A percentile compares a stretch with the other conserved stretches of the same genome.
phyloP scores from a whole-genome alignment of 2,329 filamentous ascomycete genomes.

The Massarina eburnea region DNA sequence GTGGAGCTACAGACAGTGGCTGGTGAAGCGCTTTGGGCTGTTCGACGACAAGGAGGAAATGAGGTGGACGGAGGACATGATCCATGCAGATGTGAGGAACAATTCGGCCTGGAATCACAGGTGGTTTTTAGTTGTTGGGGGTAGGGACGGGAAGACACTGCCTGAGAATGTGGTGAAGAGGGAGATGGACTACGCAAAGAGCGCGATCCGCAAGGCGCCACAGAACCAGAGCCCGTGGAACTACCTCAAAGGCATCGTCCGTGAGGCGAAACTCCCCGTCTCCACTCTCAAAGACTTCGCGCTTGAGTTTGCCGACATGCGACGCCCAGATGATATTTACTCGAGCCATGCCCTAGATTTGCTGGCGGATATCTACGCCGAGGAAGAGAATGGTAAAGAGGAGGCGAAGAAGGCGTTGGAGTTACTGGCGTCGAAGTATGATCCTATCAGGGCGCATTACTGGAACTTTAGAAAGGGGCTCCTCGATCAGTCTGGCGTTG shows the following conservation, averaged over 20 bases:
- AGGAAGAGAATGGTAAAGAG: slow-evolving; percentile 55
- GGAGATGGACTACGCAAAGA: slow-evolving; percentile 70
- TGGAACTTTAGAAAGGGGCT: slow-evolving; percentile 73
- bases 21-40: slow-evolving; percentile 65
- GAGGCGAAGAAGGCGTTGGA: slow-evolving; percentile 71
- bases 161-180: slow-evolving; percentile 64
- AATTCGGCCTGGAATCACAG: slow-evolving; percentile 98
- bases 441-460: slow-evolving; percentile 87
- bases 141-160: slow-evolving; percentile 43
- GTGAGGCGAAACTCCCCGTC: slow-evolving; percentile 60
- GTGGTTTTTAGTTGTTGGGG: slow-evolving; percentile 86
- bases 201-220: slow-evolving; percentile 74
- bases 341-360: slow-evolving; percentile 69
- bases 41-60: slow-evolving; percentile 64
- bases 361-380: slow-evolving; percentile 67
- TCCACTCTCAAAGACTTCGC: slow-evolving; percentile 57
- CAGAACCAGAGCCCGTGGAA: slow-evolving; percentile 97
- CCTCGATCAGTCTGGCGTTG: slow-evolving; percentile 27
- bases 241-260: slow-evolving; percentile 77
- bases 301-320: slow-evolving; percentile 54
- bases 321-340: slow-evolving; percentile 55
- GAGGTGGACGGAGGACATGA: slow-evolving; percentile 68
- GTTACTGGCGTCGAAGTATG: slow-evolving; percentile 80
- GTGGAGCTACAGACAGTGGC: slow-evolving; percentile 88
- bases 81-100: slow-evolving; percentile 83